phyloP scores from a whole-genome alignment of 805 yeast genomes.

The Wickerhamiella slavikovae region DNA sequence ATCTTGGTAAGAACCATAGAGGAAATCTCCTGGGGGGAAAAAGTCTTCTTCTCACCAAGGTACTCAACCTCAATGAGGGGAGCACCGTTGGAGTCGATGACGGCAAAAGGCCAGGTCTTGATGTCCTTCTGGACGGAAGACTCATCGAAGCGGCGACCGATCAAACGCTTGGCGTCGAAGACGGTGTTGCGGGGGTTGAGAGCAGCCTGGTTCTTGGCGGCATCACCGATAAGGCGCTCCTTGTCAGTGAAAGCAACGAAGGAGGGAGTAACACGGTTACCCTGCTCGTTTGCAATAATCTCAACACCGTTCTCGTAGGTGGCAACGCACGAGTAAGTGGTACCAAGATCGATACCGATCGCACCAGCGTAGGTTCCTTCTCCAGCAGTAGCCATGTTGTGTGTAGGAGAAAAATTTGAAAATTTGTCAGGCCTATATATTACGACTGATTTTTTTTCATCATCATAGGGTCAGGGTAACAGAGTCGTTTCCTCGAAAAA shows the following conservation, averaged over 20 bases:
- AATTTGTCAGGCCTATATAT: constrained; percentile 4
- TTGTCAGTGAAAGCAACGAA: constrained; percentile 86
- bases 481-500: background rate
- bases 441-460: background rate
- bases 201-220: constrained; percentile 95
- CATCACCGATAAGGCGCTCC: constrained; percentile 89
- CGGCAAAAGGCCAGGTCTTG: constrained; percentile 85
- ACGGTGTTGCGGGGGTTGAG: constrained; percentile 83
- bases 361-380: constrained; percentile 99
- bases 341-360: constrained; percentile 97
- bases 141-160: constrained; percentile 77
- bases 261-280: constrained; percentile 95
- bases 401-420: constrained; percentile 4
- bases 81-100: constrained; percentile 50
- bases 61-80: constrained; percentile 67
- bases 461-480: background rate
- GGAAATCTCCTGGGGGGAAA: constrained; percentile 88
- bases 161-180: constrained; percentile 73
- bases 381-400: constrained; percentile 19
- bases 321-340: constrained; percentile 92
- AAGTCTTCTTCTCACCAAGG: constrained; percentile 67
- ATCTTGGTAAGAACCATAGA: constrained; percentile 81
- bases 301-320: constrained; percentile 74
- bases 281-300: constrained; percentile 93
- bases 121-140: constrained; percentile 72